Conservation (phyloP, 192 early-diverging fungal genomes). For the Coemansia javaensis region DNA sequence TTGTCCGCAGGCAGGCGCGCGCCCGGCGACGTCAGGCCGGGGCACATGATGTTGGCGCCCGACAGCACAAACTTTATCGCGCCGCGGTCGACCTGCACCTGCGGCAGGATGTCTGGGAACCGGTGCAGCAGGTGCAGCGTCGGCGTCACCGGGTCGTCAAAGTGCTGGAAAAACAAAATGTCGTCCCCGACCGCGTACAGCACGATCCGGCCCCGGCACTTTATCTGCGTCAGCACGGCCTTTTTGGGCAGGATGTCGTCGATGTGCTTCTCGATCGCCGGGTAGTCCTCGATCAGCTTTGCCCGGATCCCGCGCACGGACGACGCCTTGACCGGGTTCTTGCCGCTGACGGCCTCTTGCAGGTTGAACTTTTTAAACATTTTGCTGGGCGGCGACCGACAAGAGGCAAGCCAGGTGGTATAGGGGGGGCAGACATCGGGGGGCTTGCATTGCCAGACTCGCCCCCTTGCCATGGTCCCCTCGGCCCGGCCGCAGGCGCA, state of each 20-base stretch:
- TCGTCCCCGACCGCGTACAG: constrained; percentile 79
- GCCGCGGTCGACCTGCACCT: constrained; percentile 89
- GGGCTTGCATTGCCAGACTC: too few relatives aligned
- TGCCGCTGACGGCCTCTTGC: constrained; percentile 65
- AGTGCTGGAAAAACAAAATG: constrained; percentile 92
- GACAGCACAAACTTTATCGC: constrained; percentile 97
- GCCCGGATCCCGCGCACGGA: constrained; percentile 78
- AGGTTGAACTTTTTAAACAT: constrained; percentile 81
- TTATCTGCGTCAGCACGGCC: constrained; percentile 74
- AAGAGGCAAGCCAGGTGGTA: too few relatives aligned
- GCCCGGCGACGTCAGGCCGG: constrained; percentile 91
- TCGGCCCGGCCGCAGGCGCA: too few relatives aligned
- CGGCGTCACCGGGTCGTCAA: constrained; percentile 87
- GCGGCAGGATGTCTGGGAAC: constrained; percentile 89
- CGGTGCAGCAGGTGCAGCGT: constrained; percentile 83
- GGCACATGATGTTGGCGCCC: constrained; percentile 98
- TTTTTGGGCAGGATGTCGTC: constrained; percentile 98
- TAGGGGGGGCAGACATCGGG: too few relatives aligned
- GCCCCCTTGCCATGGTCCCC: too few relatives aligned
- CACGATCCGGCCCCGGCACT: constrained; percentile 87
- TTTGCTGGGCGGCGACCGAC: too few relatives aligned
- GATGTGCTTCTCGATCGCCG: constrained; percentile 74
- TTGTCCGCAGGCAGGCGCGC: constrained; percentile 71
- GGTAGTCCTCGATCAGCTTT: constrained; percentile 85
- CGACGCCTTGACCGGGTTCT: constrained; percentile 88